phyloP scores from a whole-genome alignment of 441 rosid species.

The Lepidium campestre region DNA sequence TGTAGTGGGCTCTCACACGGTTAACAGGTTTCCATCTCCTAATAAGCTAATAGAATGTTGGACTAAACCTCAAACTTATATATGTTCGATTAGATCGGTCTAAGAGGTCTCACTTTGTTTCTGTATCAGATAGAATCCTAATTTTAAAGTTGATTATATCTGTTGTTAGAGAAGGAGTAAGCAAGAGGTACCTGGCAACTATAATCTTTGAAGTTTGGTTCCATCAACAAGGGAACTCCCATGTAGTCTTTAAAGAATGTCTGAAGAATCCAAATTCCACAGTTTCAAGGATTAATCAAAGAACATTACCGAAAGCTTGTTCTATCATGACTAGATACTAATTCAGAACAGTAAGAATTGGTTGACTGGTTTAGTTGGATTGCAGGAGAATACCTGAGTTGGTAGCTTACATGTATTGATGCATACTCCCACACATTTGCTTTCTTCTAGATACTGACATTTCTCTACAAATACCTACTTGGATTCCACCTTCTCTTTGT shows the following conservation, averaged over 20 bases:
- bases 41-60: neutral
- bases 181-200: constrained; percentile 65
- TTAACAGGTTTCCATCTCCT: neutral
- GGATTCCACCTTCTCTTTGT: constrained; percentile 1
- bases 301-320: neutral
- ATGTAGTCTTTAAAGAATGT: constrained; percentile 69
- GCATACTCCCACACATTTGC: constrained; percentile 83
- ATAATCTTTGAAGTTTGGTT: constrained; percentile 79
- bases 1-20: neutral
- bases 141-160: neutral
- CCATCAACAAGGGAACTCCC: constrained; percentile 83
- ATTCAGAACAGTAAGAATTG: neutral
- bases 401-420: constrained; percentile 86
- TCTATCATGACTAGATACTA: neutral
- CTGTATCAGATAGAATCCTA: neutral
- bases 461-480: constrained; percentile 75
- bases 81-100: neutral
- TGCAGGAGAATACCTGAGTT: constrained; percentile 52
- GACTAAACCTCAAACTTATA: neutral
- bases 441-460: constrained; percentile 89
- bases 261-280: constrained; percentile 27
- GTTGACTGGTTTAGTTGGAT: neutral
- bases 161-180: neutral
- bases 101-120: neutral
- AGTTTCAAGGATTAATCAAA: neutral